These are phyloP conservation scores for Penicillium sumatraense DNA, from an alignment of 2,329 filamentous ascomycete species.

Conservation along the genomic window DNA sequence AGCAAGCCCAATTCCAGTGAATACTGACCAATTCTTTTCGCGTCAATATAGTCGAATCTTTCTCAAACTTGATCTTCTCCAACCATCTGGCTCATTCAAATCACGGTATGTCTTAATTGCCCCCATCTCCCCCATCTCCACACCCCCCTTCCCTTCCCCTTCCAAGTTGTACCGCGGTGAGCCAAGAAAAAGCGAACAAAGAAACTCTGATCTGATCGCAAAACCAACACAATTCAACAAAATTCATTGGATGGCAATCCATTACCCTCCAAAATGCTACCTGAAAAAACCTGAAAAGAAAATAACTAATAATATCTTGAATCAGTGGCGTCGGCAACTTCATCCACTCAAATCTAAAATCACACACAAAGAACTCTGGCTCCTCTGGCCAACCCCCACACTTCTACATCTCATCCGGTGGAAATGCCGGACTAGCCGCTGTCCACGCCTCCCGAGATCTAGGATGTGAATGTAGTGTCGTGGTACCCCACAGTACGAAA, in stretches of 20 bases:
- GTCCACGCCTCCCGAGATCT: slow-evolving; percentile 72
- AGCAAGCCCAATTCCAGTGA: not conserved
- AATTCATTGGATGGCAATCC: no score
- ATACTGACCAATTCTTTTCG: not conserved
- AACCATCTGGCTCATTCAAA: slow-evolving; percentile 83
- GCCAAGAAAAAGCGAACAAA: no score
- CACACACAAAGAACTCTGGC: no score
- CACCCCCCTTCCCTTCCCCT: not conserved
- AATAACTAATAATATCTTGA: not conserved
- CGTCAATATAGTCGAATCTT: slow-evolving; percentile 66
- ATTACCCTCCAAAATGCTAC: no score
- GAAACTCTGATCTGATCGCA: no score
- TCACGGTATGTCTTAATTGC: slow-evolving; percentile 53
- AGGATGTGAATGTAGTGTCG: slow-evolving; percentile 68
- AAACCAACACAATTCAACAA: no score
- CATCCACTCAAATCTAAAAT: slow-evolving; percentile 29
- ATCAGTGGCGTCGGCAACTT: slow-evolving; percentile 43
- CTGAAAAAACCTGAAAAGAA: not conserved
- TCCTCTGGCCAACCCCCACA: slow-evolving; percentile 47
- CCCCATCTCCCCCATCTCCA: not conserved
- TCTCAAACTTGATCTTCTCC: slow-evolving; percentile 80
- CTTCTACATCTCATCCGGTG: slow-evolving; percentile 78
- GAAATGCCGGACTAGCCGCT: slow-evolving; percentile 81
- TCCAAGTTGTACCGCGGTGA: no score
- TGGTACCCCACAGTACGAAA: slow-evolving; percentile 68